phyloP scores from a whole-genome alignment of 1,284 basidiomycete species.

The Cryptococcus deneoformans region DNA sequence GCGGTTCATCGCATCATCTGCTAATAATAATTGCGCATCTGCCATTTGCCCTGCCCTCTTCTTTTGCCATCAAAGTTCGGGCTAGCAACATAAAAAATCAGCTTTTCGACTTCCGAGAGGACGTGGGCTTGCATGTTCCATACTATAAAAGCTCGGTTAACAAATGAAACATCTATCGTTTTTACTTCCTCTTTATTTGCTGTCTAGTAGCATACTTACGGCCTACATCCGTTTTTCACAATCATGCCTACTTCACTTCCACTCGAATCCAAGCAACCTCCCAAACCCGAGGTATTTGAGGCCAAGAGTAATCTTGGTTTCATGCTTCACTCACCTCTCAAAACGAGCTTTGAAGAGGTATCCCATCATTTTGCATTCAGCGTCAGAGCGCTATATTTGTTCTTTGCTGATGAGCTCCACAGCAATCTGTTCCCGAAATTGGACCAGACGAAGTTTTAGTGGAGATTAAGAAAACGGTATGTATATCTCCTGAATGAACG shows the following conservation, averaged over 20 bases:
- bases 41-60: too few species aligned
- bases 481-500: constrained; percentile 19
- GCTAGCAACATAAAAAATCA: too few species aligned
- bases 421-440: constrained; percentile 75
- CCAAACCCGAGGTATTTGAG: constrained; percentile 24
- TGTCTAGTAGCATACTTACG: too few species aligned
- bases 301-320: constrained; percentile 42
- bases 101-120: too few species aligned
- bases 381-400: neutral
- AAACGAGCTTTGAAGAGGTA: constrained; percentile 38
- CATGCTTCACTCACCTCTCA: constrained; percentile 40
- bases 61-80: too few species aligned
- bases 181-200: too few species aligned
- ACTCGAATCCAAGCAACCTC: neutral
- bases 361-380: neutral
- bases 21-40: too few species aligned
- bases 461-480: constrained; percentile 83
- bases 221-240: neutral
- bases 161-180: too few species aligned
- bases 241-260: constrained; percentile 6
- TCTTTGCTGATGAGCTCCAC: neutral
- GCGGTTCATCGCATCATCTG: too few species aligned
- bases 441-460: constrained; percentile 78
- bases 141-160: too few species aligned
- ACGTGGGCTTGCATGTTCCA: too few species aligned